These are phyloP conservation scores for Penicillium sp. DNA, from an alignment of 2,329 filamentous ascomycete genomes.

Conservation along the genomic window DNA sequence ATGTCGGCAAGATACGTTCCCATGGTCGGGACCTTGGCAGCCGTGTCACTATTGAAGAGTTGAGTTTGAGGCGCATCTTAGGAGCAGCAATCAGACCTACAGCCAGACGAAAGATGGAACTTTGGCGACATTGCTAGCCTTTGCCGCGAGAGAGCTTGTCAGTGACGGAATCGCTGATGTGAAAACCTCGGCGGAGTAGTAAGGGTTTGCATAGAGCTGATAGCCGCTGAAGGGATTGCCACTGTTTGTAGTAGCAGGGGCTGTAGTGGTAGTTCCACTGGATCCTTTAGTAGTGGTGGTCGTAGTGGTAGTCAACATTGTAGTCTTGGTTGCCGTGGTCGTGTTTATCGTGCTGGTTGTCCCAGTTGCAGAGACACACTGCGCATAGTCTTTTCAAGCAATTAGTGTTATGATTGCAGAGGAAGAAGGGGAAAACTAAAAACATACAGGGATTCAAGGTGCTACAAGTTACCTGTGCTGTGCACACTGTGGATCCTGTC, in stretches of 20 bases:
- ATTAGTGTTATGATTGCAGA: not conserved
- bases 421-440: not conserved
- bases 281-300: constrained; percentile 1
- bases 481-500: constrained; percentile 6
- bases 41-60: constrained; percentile 41
- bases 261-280: not conserved
- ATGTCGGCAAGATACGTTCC: constrained; percentile 51
- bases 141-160: constrained; percentile 55
- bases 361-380: constrained; percentile 6
- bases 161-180: constrained; percentile 62
- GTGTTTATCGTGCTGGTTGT: constrained; percentile 1
- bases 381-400: constrained; percentile 5
- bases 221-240: constrained; percentile 56
- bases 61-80: not conserved
- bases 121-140: constrained; percentile 49
- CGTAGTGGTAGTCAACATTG: not conserved
- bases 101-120: constrained; percentile 56
- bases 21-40: constrained; percentile 51
- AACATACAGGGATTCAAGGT: constrained; percentile 10
- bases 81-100: constrained; percentile 33
- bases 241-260: constrained; percentile 32
- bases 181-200: constrained; percentile 55
- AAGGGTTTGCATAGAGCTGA: constrained; percentile 53
- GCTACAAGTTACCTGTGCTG: constrained; percentile 8
- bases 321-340: not conserved